Conservation (phyloP, 345 rosid species). For the Camelina sativa region DNA sequence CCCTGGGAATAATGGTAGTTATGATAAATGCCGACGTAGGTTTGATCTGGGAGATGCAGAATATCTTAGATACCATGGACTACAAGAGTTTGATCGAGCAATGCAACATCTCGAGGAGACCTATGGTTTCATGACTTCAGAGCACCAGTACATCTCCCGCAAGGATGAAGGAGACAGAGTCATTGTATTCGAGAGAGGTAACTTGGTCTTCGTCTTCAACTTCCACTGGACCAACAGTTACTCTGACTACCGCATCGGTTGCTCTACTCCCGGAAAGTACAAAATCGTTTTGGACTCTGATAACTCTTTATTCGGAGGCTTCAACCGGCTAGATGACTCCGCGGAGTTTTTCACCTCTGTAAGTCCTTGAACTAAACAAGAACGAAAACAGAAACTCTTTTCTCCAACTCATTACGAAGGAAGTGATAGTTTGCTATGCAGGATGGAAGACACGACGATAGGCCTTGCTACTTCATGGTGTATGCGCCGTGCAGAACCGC, state of each 20-base stretch:
- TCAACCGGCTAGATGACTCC: constrained; percentile 59
- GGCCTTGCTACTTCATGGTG: constrained; percentile 76
- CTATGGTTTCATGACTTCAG: constrained; percentile 85
- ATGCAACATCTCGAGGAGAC: constrained; percentile 88
- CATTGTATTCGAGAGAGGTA: constrained; percentile 83
- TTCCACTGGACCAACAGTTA: constrained; percentile 93
- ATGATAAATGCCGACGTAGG: constrained; percentile 91
- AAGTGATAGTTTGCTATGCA: constrained; percentile 46
- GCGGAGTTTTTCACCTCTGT: constrained; percentile 78
- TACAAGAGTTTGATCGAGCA: constrained; percentile 92
- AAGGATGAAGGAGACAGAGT: constrained; percentile 82
- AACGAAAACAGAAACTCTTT: background rate
- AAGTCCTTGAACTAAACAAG: constrained; percentile 44
- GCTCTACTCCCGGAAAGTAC: constrained; percentile 87
- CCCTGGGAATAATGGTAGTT: constrained; percentile 80
- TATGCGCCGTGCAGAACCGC: constrained; percentile 90
- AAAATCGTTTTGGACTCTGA: constrained; percentile 90
- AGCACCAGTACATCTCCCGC: constrained; percentile 89
- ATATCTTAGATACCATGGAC: constrained; percentile 73
- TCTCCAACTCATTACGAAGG: background rate
- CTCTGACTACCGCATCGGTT: constrained; percentile 79
- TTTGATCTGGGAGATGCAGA: constrained; percentile 94
- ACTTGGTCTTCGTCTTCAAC: constrained; percentile 88
- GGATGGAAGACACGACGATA: constrained; percentile 72
- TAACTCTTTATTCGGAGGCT: constrained; percentile 76